A percentile compares a stretch with the other conserved stretches of the same genome.
phyloP scores from a whole-genome alignment of 1,284 basidiomycete genomes.

The Cutaneotrichosporon cutaneum region DNA sequence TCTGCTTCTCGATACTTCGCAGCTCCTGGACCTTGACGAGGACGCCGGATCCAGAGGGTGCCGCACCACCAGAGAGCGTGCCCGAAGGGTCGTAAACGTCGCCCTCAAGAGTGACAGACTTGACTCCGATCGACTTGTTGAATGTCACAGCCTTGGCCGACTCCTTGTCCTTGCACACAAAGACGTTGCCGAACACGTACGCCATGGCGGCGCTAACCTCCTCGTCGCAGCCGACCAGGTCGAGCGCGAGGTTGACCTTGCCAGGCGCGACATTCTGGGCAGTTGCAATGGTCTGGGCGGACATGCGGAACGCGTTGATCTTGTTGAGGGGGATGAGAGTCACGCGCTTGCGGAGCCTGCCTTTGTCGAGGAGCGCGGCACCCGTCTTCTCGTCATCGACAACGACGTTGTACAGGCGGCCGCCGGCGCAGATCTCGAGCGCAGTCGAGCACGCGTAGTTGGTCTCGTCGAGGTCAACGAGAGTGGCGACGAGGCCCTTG shows the following conservation, averaged over 20 bases:
- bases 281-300: slow-evolving; percentile 69
- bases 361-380: slow-evolving; percentile 74
- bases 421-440: slow-evolving; percentile 89
- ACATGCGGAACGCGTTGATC: slow-evolving; percentile 71
- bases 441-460: slow-evolving; percentile 82
- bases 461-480: slow-evolving; percentile 70
- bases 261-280: slow-evolving; percentile 76
- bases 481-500: slow-evolving; percentile 87
- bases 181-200: slow-evolving; percentile 89
- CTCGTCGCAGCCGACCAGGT: slow-evolving; percentile 78
- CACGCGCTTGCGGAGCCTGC: slow-evolving; percentile 81
- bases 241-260: slow-evolving; percentile 81
- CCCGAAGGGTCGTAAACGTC: slow-evolving; percentile 97
- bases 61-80: slow-evolving; percentile 86
- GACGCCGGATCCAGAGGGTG: slow-evolving; percentile 71
- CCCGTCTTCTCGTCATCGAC: slow-evolving; percentile 88
- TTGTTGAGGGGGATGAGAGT: slow-evolving; percentile 94
- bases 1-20: slow-evolving; percentile 61
- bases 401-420: slow-evolving; percentile 89
- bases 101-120: slow-evolving; percentile 89
- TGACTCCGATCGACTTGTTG: slow-evolving; percentile 66
- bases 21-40: slow-evolving; percentile 85
- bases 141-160: slow-evolving; percentile 90
- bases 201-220: slow-evolving; percentile 87
- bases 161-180: slow-evolving; percentile 86